phyloP scores from a whole-genome alignment of 306 rosid genomes.

The Inga laurina region DNA sequence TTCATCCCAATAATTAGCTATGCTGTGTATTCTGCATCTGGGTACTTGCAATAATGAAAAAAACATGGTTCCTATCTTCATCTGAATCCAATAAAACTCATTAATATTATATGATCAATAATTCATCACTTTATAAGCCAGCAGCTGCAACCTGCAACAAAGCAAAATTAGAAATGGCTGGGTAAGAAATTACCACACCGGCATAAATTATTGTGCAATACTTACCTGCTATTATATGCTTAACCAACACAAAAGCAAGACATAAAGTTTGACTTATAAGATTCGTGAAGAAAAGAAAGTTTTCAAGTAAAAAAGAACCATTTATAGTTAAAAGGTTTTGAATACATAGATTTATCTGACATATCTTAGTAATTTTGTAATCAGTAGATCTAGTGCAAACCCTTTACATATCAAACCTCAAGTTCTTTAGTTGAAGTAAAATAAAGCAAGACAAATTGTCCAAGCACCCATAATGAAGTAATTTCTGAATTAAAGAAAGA shows the following conservation, averaged over 20 bases:
- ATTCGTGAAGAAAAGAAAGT: conserved; percentile 16
- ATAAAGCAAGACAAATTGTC: conserved; percentile 1
- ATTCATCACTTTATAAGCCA: conserved; percentile 33
- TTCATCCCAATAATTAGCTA: conserved; percentile 62
- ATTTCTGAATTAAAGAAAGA: conserved; percentile 13
- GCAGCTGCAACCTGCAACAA: conserved; percentile 52
- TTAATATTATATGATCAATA: conserved; percentile 29
- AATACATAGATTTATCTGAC: conserved; percentile 8
- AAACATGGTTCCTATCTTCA: conserved; percentile 65
- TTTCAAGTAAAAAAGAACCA: background rate
- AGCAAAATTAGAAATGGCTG: conserved; percentile 14
- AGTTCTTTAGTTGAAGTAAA: conserved; percentile 7
- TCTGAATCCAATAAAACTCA: conserved; percentile 40
- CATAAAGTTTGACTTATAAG: conserved; percentile 1
- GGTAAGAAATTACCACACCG: background rate
- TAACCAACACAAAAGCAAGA: conserved; percentile 9
- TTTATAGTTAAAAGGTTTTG: background rate
- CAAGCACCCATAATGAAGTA: conserved; percentile 9
- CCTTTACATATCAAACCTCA: background rate
- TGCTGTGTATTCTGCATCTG: conserved; percentile 58
- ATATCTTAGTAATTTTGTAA: background rate
- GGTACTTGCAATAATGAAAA: conserved; percentile 72
- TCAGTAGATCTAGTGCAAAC: background rate
- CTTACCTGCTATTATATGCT: conserved; percentile 2
- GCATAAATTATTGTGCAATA: conserved; percentile 18